These are phyloP conservation scores for Leptographium procerum DNA, from an alignment of 2,329 filamentous ascomycete species.

Conservation along the genomic window DNA sequence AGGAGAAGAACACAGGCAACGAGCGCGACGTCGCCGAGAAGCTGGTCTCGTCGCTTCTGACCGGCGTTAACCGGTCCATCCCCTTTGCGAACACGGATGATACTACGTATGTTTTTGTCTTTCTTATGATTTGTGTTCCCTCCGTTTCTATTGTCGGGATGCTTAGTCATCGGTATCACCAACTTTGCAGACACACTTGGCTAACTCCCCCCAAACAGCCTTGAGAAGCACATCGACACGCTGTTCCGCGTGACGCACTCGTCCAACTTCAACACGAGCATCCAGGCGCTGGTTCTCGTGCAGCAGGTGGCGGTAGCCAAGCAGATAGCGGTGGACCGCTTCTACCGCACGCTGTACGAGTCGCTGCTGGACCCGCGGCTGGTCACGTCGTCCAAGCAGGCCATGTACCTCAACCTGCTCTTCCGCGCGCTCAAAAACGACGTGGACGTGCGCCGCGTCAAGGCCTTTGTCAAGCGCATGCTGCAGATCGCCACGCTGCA, in stretches of 20 bases:
- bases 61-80: constrained; percentile 90
- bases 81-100: constrained; percentile 81
- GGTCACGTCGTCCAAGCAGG: constrained; percentile 83
- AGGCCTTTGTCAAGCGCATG: constrained; percentile 91
- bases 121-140: background rate
- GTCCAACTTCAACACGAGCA: constrained; percentile 96
- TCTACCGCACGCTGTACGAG: constrained; percentile 92
- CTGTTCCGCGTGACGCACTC: constrained; percentile 95
- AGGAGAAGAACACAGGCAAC: constrained; percentile 23
- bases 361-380: constrained; percentile 85
- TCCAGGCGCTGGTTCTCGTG: constrained; percentile 89
- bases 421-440: constrained; percentile 84
- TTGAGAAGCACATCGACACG: constrained; percentile 84
- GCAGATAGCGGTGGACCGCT: constrained; percentile 74
- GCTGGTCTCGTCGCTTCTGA: constrained; percentile 80
- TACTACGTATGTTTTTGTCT: constrained; percentile 46
- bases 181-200: no score
- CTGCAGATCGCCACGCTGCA: constrained; percentile 80
- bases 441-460: constrained; percentile 79
- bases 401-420: constrained; percentile 85
- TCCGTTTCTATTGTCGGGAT: background rate
- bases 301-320: constrained; percentile 80
- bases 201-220: constrained; percentile 32
- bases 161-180: background rate
- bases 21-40: constrained; percentile 75